These are phyloP conservation scores for Pezicula radicicola DNA, from an alignment of 2,329 filamentous ascomycete genomes.

Conservation along the genomic window DNA sequence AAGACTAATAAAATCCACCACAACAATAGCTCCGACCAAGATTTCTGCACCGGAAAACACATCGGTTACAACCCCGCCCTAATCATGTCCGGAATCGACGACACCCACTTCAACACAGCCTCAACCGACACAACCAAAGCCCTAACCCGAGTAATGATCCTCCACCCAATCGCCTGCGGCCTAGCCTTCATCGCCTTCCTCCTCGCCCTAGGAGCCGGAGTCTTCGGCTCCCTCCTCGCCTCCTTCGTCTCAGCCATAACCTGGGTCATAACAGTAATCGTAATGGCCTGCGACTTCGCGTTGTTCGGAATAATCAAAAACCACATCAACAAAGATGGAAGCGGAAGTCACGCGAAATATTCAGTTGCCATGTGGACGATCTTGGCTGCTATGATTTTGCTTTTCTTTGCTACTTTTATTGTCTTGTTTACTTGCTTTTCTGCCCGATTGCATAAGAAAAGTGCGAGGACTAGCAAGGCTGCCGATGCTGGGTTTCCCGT, in stretches of 20 bases:
- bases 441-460: constrained; percentile 24
- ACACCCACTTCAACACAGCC: constrained; percentile 39
- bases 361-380: constrained; percentile 56
- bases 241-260: constrained; percentile 46
- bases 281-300: constrained; percentile 55
- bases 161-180: constrained; percentile 58
- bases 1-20: no score
- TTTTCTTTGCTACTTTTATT: constrained; percentile 52
- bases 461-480: constrained; percentile 3
- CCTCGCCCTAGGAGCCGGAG: constrained; percentile 47
- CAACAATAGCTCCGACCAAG: constrained; percentile 26
- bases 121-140: constrained; percentile 41
- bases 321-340: constrained; percentile 46
- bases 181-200: constrained; percentile 58
- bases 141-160: constrained; percentile 57
- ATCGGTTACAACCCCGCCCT: constrained; percentile 55
- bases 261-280: constrained; percentile 45
- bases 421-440: constrained; percentile 62
- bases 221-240: constrained; percentile 49
- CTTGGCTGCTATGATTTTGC: constrained; percentile 51
- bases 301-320: constrained; percentile 50
- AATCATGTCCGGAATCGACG: constrained; percentile 34
- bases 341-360: constrained; percentile 43
- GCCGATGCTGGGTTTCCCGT: constrained; percentile 12
- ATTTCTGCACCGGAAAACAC: constrained; percentile 43